These are phyloP conservation scores for Pleurotus citrinopileatus DNA, from an alignment of 768 basidiomycete genomes.

Conservation along the genomic window DNA sequence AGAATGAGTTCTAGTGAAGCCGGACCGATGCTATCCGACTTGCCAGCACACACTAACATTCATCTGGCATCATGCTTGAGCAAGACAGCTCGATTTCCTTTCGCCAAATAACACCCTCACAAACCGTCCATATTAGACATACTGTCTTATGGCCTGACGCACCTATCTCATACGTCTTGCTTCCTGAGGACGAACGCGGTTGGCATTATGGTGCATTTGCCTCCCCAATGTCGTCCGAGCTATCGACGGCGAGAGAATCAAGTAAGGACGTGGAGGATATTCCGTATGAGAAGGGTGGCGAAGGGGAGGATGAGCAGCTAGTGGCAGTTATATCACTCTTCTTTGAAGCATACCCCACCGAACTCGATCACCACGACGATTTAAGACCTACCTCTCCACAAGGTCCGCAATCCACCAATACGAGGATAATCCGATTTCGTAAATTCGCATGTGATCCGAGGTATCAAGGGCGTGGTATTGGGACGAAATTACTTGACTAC, in stretches of 20 bases:
- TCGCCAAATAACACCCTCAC: constrained; percentile 31
- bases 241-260: neutral
- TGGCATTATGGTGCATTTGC: constrained; percentile 59
- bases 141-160: constrained; percentile 56
- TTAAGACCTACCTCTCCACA: constrained; percentile 13
- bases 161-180: constrained; percentile 43
- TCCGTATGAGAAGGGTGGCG: neutral
- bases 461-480: constrained; percentile 54
- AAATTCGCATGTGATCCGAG: constrained; percentile 57
- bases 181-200: constrained; percentile 50
- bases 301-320: constrained; percentile 23
- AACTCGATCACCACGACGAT: constrained; percentile 9
- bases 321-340: constrained; percentile 60
- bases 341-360: constrained; percentile 36
- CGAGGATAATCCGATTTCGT: constrained; percentile 41
- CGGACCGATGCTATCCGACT: too few relatives aligned
- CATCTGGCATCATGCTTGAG: too few relatives aligned
- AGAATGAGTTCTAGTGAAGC: too few relatives aligned
- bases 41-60: too few relatives aligned
- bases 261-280: too few relatives aligned
- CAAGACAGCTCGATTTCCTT: constrained; percentile 1
- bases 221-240: constrained; percentile 16
- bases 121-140: constrained; percentile 52
- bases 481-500: constrained; percentile 43
- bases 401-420: neutral